Conservation (phyloP, 768 basidiomycete genomes). For the Termitomyces eurrhizus region DNA sequence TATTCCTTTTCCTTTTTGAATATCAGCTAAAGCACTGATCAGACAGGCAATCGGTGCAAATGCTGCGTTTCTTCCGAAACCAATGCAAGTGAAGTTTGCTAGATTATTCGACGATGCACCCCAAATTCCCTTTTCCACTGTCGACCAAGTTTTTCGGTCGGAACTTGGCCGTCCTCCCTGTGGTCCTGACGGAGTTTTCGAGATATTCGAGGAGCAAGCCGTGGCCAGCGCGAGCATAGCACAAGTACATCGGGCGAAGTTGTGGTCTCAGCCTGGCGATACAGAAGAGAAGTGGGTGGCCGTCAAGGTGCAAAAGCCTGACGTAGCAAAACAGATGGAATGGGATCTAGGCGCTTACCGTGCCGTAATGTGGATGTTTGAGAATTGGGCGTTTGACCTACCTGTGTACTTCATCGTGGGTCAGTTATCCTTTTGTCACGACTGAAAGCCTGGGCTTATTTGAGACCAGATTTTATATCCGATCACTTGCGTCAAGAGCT, state of each 20-base stretch:
- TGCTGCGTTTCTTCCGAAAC: conserved; percentile 76
- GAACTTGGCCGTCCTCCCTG: conserved; percentile 67
- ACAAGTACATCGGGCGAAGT: conserved; percentile 80
- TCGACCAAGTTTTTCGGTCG: conserved; percentile 60
- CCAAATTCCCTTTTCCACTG: conserved; percentile 68
- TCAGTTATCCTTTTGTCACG: conserved; percentile 26
- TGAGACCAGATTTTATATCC: conserved; percentile 62
- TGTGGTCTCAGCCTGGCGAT: conserved; percentile 38
- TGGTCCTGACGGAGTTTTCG: conserved; percentile 73
- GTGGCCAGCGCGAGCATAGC: conserved; percentile 90
- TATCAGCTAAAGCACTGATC: conserved; percentile 7
- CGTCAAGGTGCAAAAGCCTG: conserved; percentile 92
- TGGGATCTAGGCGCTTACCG: conserved; percentile 75
- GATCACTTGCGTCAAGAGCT: conserved; percentile 82
- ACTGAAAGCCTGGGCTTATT: background rate
- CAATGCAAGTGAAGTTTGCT: conserved; percentile 80
- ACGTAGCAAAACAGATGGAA: conserved; percentile 80
- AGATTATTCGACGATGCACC: conserved; percentile 88
- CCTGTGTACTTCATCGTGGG: conserved; percentile 80
- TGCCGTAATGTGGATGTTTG: conserved; percentile 76
- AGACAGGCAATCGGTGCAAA: conserved; percentile 84
- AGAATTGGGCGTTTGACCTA: conserved; percentile 79
- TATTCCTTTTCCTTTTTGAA: background rate
- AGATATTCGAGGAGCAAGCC: conserved; percentile 70
- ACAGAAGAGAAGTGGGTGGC: conserved; percentile 69